Base-by-base conservation (phyloP, 2,329 filamentous ascomycete species). In the Nemania abortiva region DNA sequence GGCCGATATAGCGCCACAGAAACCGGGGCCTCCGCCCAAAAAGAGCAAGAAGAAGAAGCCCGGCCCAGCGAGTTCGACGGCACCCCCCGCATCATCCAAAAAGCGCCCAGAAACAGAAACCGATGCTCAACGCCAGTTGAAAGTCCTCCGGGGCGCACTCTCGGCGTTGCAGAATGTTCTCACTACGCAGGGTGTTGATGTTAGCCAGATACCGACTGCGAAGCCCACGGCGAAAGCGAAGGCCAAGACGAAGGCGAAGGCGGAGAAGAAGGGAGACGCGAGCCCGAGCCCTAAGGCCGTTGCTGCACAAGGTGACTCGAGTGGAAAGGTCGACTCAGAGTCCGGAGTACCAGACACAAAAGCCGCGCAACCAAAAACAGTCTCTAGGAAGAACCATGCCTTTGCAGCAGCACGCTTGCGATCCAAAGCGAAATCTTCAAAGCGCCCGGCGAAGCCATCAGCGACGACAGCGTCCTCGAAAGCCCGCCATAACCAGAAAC, bases 161-260 rank as follows among this genome's bases (percentile, higher is more conserved):
- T 70, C 74, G 15, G 77, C 81, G 3, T 70, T 84, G 59, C 80
- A 81, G 70, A 79, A 77, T 47, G 82, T 82, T 27, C 77, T 84
- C 39, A 71, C 72, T 37, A 72, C 73, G 10, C 79, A 80, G 72
- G 78, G 76, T 39, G 77, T 78, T 54, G 73, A 74, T 45, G 71
- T 78, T 6, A 71, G 72, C 15, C 65, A 75, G 9, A 73, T 74
- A 27, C 57, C 56, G 9, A 71, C 72, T n/a, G 22, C 60, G 20
- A 62, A 52, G 20, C 11, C 39, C 24, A 56, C 29, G 22, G 1
- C 53, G 7, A 52, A 57, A 24, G 6, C 27, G 13, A 70, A 63
- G 22, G 1, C 50, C n/a, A 56, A 68, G 55, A 20, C 54, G 20
- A 66, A 60, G 15, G 1, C 55, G 2, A 58, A 31, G 4, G n/a